Conservation (phyloP, 371 early-diverging fungal species). For the Mortierella sp. region DNA sequence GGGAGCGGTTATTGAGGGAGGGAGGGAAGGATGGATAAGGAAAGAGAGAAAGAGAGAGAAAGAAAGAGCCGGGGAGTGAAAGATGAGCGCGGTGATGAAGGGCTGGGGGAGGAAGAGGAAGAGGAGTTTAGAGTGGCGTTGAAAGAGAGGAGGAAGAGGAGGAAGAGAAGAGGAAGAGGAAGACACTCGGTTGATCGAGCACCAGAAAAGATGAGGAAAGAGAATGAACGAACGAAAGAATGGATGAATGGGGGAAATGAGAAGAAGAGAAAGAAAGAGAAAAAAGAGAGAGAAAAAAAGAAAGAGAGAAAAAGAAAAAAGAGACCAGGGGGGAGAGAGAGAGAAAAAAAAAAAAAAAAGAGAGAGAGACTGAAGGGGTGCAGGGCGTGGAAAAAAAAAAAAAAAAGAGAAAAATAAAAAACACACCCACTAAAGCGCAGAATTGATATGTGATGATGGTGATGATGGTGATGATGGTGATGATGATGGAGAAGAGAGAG, state of each 20-base stretch:
- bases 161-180: constrained; percentile 2
- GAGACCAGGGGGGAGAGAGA: constrained; percentile 1
- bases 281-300: background rate
- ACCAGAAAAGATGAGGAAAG: background rate
- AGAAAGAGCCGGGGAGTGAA: background rate
- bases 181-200: no score
- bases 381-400: no score
- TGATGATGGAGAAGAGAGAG: no score
- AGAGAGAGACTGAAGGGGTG: constrained; percentile 1
- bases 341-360: background rate
- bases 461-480: no score
- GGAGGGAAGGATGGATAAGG: background rate
- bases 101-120: no score
- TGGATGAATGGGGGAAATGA: background rate
- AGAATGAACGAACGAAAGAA: background rate
- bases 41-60: background rate
- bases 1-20: background rate
- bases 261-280: background rate
- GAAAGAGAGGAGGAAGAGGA: background rate
- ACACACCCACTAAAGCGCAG: no score
- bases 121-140: background rate
- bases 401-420: no score
- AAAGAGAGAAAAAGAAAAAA: background rate
- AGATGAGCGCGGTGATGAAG: background rate
- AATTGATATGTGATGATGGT: no score